Base-by-base conservation (phyloP, 139 green algal species). In the Desmodesmus armatus region DNA sequence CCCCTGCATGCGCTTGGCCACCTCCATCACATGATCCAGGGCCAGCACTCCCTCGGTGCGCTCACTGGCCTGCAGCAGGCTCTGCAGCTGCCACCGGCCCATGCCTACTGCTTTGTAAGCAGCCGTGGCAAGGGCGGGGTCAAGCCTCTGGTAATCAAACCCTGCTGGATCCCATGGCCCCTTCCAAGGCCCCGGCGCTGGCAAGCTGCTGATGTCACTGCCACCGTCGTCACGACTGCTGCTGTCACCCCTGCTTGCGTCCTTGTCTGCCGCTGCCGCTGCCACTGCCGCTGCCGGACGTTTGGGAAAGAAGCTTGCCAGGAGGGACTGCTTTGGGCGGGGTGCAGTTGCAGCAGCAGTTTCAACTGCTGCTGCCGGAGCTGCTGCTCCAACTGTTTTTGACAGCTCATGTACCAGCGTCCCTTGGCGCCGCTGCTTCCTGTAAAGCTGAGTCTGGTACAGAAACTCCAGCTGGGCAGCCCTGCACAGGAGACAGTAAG, bases 1-100 rank as follows among this genome's bases (percentile, higher is more conserved):
- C 13, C 62, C 62, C 62, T 71, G n/a, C n/a, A 71, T 37, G n/a
- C 62, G n/a, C 62, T 71, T 71, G 7, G 62, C 62, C 29, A 37
- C n/a, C 62, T 71, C 9, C 7, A 41, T 33, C 9, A 71, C 62
- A 71, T 71, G 62, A 71, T 71, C 62, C 13, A 71, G 29, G 7
- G n/a, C 9, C 29, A 15, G 9, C 29, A 71, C 62, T 37, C 13
- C 13, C 17, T 71, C 62, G n/a, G 29, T 15, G 7, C 6, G 17
- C 62, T 71, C 9, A 15, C 29, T 71, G 62, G 62, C 13, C 9
- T 35, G n/a, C 9, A 71, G 7, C 9, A 41, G 62, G 6, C 25
- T 17, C 9, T 71, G 62, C 62, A 71, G 62, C 62, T 33, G 13
- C 62, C 62, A 71, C 9, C 62, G 62, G 6, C 13, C 62, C 62